Evolutionary conservation across 345 rosid genomes (phyloP).

Genomic region (Rubroshorea leprosula): DNA sequence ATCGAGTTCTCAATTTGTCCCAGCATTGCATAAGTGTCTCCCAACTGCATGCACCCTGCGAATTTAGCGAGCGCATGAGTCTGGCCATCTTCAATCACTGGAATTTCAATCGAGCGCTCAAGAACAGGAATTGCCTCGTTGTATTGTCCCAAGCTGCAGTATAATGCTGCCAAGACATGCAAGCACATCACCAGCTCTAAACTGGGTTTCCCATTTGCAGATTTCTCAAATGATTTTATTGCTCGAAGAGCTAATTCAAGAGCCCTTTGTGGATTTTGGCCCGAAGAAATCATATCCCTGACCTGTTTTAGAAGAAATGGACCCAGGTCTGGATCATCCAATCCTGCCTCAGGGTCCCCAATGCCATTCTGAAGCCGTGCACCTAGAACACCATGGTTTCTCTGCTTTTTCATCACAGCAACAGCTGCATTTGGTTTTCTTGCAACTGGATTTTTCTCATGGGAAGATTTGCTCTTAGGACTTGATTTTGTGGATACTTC

Average conservation of each 20-base stretch:
- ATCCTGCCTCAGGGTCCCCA: constrained; percentile 20
- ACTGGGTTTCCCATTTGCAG: constrained; percentile 39
- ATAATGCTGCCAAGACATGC: constrained; percentile 66
- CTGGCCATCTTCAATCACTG: constrained; percentile 64
- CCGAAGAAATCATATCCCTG: constrained; percentile 56
- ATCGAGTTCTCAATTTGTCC: constrained; percentile 85
- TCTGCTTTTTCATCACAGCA: constrained; percentile 37
- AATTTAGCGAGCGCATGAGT: constrained; percentile 85
- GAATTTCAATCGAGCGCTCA: constrained; percentile 75
- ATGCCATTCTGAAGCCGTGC: constrained; percentile 31
- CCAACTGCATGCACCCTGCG: constrained; percentile 95
- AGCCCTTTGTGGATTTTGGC: constrained; percentile 61
- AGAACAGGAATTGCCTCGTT: constrained; percentile 74
- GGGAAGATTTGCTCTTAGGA: constrained; percentile 30
- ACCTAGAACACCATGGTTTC: constrained; percentile 21
- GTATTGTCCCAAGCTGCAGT: constrained; percentile 59
- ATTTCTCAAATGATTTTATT: constrained; percentile 53
- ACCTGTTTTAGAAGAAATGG: constrained; percentile 63
- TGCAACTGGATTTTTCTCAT: constrained; percentile 28
- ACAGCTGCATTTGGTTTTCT: constrained; percentile 27
- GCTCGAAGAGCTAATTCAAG: constrained; percentile 66
- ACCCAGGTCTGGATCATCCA: constrained; percentile 60
- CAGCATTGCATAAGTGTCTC: constrained; percentile 74
- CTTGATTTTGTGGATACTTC: too few relatives aligned
- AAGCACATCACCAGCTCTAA: constrained; percentile 76